These are phyloP conservation scores for Buddleja alternifolia DNA, from an alignment of 257 asterid species.

Conservation along the genomic window DNA sequence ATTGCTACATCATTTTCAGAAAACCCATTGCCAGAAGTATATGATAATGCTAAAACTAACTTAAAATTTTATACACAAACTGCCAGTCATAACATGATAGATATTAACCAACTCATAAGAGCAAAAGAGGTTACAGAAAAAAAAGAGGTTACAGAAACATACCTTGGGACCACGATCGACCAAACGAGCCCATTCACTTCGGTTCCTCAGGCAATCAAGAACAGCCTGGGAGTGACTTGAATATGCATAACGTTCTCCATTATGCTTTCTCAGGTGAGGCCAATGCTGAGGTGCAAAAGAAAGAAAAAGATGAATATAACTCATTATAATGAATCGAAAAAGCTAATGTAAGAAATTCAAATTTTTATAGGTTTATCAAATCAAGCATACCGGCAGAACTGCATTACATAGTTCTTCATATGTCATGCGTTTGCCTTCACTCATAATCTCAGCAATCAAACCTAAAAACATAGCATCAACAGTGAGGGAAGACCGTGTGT, in stretches of 20 bases:
- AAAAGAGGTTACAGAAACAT: conserved; percentile 19
- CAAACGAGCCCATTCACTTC: conserved; percentile 95
- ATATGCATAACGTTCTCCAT: conserved; percentile 95
- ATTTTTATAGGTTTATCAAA: conserved; percentile 12
- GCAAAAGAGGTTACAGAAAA: neutral
- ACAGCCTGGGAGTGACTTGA: conserved; percentile 98
- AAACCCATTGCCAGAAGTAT: conserved; percentile 8
- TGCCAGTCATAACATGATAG: neutral
- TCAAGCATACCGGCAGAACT: conserved; percentile 75
- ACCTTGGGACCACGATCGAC: conserved; percentile 99
- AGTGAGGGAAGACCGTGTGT: conserved; percentile 20
- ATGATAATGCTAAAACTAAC: neutral
- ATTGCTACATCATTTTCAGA: neutral
- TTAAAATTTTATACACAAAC: conserved; percentile 6
- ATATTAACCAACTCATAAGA: conserved; percentile 19
- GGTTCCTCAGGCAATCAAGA: conserved; percentile 93
- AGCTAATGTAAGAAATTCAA: conserved; percentile 11
- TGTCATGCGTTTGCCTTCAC: conserved; percentile 85
- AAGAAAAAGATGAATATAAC: neutral
- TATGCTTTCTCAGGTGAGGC: conserved; percentile 94
- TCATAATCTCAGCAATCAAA: conserved; percentile 92
- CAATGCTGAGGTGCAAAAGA: conserved; percentile 68
- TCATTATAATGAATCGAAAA: conserved; percentile 17
- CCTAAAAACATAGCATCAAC: conserved; percentile 47
- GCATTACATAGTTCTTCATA: conserved; percentile 90